Base-by-base conservation (phyloP, 179 eudicot genomes). In the Camellia oleifera region DNA sequence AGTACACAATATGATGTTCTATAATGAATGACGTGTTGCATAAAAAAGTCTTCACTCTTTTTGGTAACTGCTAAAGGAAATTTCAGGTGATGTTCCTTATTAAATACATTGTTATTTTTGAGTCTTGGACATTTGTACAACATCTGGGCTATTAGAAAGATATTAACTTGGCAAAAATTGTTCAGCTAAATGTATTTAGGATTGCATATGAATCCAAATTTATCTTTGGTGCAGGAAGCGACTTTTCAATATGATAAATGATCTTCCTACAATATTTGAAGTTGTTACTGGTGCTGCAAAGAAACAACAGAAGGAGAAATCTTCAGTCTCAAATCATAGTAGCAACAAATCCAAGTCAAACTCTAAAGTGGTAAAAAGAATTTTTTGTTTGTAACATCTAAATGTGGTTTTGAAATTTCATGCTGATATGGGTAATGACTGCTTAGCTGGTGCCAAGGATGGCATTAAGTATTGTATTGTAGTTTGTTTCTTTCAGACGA, bases 261-360 rank as follows among this genome's bases (percentile, higher is more conserved):
- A 85, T 44, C 81, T 85, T 44, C 87, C 87, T 32, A 79, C 87
- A 18, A 66, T 82, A 73, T 82, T 72, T 80, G 87, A 85, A 73
- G 80, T 84, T 44, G 87, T 81, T 23, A 81, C 79, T 1, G 85
- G 87, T 62, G 66, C 78, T 42, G 83, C 79, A 45, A 80, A 82
- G 68, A 85, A 82, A 48, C 82, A 82, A 20, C 77, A 73, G 18
- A 85, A 84, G 54, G 84, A 81, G n/a, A 85, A 85, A 77, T 80
- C 85, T 57, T 46, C 84, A 44, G 72, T 78, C 26, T 78, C 80
- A 45, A 84, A 84, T 77, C 83, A 68, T 52, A 44, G 72, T 12
- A 68, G 72, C 72, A 68, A 44, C 72, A 68, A 42, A 17, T 68
- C 50, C 52, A 68, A 68, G 72, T 10, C 72, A 42, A 10, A 68